A percentile compares a stretch with the other conserved stretches of the same genome.
Conservation (phyloP, 2,329 filamentous ascomycete genomes). For the Exophiala viscosa region DNA sequence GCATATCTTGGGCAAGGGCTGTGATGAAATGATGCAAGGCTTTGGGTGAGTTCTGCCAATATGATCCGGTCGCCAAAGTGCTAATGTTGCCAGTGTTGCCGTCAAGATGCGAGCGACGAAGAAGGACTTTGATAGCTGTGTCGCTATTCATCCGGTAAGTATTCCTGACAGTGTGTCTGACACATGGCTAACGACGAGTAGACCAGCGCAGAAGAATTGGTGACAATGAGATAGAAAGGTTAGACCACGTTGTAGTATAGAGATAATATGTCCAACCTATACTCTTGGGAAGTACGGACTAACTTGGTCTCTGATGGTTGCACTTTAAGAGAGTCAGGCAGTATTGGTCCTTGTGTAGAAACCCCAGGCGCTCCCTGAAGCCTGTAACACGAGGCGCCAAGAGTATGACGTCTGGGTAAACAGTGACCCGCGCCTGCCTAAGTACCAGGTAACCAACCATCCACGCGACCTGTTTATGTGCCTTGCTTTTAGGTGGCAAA, state of each 20-base stretch:
- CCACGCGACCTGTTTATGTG: background rate
- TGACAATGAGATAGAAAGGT: conserved; percentile 29
- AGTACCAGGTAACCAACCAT: too few relatives aligned
- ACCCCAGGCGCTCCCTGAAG: too few relatives aligned
- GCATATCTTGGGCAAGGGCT: conserved; percentile 47
- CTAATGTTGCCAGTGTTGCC: conserved; percentile 44
- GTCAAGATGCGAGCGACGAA: conserved; percentile 78
- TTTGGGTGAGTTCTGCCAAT: conserved; percentile 49
- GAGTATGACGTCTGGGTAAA: background rate
- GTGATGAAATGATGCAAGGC: conserved; percentile 67
- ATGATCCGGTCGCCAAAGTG: conserved; percentile 30
- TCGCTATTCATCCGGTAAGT: conserved; percentile 64
- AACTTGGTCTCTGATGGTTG: too few relatives aligned
- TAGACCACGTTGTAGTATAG: too few relatives aligned
- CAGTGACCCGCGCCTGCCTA: background rate
- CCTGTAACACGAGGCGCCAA: background rate
- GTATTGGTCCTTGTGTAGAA: too few relatives aligned
- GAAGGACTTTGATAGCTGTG: conserved; percentile 69
- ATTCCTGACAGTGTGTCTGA: background rate
- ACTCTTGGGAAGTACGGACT: too few relatives aligned
- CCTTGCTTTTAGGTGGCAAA: background rate
- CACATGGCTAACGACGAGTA: conserved; percentile 10
- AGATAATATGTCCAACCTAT: too few relatives aligned
- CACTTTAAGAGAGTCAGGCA: too few relatives aligned
- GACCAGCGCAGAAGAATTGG: conserved; percentile 69